Conservation (phyloP, 2,329 filamentous ascomycete species). For the Scedosporium boydii region DNA sequence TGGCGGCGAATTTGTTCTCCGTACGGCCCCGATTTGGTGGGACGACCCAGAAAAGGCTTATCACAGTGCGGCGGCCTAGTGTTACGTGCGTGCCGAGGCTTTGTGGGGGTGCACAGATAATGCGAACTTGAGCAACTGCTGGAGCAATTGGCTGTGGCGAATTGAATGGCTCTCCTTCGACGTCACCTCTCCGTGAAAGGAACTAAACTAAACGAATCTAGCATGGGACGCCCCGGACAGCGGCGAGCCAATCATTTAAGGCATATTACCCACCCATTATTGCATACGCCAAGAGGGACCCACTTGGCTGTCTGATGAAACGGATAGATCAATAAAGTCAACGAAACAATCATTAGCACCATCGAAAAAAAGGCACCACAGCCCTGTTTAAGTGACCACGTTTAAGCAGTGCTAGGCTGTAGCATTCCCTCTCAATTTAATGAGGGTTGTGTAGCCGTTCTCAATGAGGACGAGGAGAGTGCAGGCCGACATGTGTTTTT, state of each 20-base stretch:
- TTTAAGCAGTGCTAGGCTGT: too few relatives aligned
- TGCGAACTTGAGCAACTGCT: not conserved
- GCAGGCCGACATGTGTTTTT: too few relatives aligned
- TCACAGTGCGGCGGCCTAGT: not conserved
- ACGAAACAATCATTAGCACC: too few relatives aligned
- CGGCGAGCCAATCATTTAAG: not conserved
- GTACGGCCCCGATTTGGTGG: not conserved
- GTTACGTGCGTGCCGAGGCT: not conserved
- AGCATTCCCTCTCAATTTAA: too few relatives aligned
- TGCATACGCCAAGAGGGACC: not conserved
- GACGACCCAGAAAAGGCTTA: conserved; percentile 3
- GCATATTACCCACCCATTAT: conserved; percentile 1
- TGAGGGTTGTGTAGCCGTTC: too few relatives aligned
- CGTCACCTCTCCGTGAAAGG: conserved; percentile 2
- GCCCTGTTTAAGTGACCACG: too few relatives aligned
- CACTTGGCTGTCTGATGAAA: too few relatives aligned
- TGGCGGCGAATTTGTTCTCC: not conserved
- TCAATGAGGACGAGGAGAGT: too few relatives aligned
- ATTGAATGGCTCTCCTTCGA: not conserved
- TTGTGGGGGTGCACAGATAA: conserved; percentile 5
- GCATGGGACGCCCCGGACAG: not conserved
- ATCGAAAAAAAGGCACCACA: too few relatives aligned
- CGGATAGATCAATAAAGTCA: too few relatives aligned
- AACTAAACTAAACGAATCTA: not conserved
- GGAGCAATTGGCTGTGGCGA: not conserved